phyloP scores from a whole-genome alignment of 1,284 basidiomycete species.

The Pisolithus thermaeus region DNA sequence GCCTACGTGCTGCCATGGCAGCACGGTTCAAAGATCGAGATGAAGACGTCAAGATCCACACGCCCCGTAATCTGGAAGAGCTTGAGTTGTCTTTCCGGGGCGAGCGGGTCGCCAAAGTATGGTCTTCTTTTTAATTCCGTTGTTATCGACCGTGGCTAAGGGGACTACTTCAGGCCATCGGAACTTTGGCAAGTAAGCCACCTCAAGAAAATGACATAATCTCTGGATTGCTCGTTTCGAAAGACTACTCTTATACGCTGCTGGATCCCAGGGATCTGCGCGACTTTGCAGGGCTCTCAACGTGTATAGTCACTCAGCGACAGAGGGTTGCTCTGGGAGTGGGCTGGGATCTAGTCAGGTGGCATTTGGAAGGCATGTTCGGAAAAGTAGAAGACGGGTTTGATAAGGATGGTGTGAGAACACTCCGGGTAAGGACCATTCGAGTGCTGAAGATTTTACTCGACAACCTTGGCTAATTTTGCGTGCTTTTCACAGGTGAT shows the following conservation, averaged over 20 bases:
- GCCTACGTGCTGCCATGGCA: slow-evolving; percentile 84
- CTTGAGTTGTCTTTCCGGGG: slow-evolving; percentile 87
- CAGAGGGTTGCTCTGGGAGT: slow-evolving; percentile 83
- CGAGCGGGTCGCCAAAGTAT: slow-evolving; percentile 90
- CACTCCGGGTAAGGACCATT: slow-evolving; percentile 60
- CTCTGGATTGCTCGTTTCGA: slow-evolving; percentile 86
- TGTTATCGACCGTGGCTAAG: not conserved
- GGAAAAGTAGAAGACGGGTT: slow-evolving; percentile 83
- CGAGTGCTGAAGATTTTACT: not conserved
- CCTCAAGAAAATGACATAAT: slow-evolving; percentile 69
- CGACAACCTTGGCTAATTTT: slow-evolving; percentile 1
- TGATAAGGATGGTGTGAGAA: slow-evolving; percentile 71
- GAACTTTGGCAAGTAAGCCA: slow-evolving; percentile 76
- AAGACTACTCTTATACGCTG: slow-evolving; percentile 97
- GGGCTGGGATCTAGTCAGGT: slow-evolving; percentile 86
- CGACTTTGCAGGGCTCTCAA: slow-evolving; percentile 95
- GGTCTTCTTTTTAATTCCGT: slow-evolving; percentile 14
- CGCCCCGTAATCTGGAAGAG: slow-evolving; percentile 90
- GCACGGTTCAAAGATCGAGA: slow-evolving; percentile 86
- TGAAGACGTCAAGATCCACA: slow-evolving; percentile 96
- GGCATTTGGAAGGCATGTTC: slow-evolving; percentile 99
- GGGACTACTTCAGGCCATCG: slow-evolving; percentile 67
- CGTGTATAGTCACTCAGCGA: slow-evolving; percentile 86
- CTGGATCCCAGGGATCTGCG: slow-evolving; percentile 89
- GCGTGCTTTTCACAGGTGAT: slow-evolving; percentile 60